Conservation (phyloP, 1,139 yeast genomes). For the Waltiozyma sp. region DNA sequence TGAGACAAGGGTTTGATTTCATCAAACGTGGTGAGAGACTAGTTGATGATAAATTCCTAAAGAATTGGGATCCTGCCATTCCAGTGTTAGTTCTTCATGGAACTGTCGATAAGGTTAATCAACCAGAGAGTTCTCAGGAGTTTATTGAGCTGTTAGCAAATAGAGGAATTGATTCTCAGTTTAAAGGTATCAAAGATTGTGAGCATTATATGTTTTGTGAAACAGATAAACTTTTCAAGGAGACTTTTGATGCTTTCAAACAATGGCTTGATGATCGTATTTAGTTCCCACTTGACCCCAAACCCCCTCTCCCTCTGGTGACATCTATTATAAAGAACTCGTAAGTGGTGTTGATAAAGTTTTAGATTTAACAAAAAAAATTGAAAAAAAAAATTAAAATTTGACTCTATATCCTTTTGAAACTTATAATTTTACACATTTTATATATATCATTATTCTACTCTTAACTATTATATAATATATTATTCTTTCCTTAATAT, state of each 20-base stretch:
- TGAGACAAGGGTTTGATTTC: conserved; percentile 53
- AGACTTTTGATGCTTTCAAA: not conserved
- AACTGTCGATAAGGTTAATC: not conserved
- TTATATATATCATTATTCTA: too few relatives aligned
- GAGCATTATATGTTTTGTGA: not conserved
- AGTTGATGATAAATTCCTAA: conserved; percentile 30
- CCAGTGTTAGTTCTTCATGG: not conserved
- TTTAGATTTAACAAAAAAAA: too few relatives aligned
- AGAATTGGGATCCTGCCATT: conserved; percentile 19
- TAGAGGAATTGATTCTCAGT: not conserved
- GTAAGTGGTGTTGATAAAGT: too few relatives aligned
- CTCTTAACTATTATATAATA: too few relatives aligned
- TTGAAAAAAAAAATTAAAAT: too few relatives aligned
- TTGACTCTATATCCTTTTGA: too few relatives aligned
- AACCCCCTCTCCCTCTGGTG: too few relatives aligned
- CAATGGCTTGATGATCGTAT: not conserved
- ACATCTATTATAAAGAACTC: too few relatives aligned
- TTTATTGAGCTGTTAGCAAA: not conserved
- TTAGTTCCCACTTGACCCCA: not conserved
- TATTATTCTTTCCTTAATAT: too few relatives aligned
- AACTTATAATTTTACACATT: too few relatives aligned
- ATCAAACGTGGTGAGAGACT: conserved; percentile 49
- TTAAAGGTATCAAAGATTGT: not conserved
- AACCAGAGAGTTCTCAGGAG: not conserved
- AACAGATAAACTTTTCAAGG: not conserved